A percentile compares a stretch with the other conserved stretches of the same genome.
These are phyloP conservation scores for Solanum phureja DNA, from an alignment of 257 asterid genomes.

Conservation along the genomic window DNA sequence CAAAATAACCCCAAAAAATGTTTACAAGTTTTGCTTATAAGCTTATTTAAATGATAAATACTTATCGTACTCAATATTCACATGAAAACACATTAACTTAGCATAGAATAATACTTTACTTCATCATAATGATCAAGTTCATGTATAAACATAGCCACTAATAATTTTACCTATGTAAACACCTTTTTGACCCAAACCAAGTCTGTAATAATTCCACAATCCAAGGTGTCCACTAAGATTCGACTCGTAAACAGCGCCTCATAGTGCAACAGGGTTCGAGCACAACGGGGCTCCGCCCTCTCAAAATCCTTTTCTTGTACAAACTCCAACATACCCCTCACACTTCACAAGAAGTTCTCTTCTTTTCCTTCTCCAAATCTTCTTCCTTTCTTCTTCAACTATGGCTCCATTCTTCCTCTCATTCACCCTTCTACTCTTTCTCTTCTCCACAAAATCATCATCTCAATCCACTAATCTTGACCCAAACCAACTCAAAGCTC, in stretches of 20 bases:
- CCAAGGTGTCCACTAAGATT: not conserved
- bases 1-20: not conserved
- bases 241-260: not conserved
- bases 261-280: not conserved
- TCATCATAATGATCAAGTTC: too few relatives aligned
- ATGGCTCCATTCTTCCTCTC: not conserved
- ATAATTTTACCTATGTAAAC: not conserved
- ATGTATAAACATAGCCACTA: not conserved
- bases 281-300: not conserved
- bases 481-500: slow-evolving; percentile 73
- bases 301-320: not conserved
- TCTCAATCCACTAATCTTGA: slow-evolving; percentile 51
- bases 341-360: not conserved
- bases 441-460: slow-evolving; percentile 10
- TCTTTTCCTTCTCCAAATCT: not conserved
- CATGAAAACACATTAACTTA: too few relatives aligned
- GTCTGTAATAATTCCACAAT: not conserved
- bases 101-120: too few relatives aligned
- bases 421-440: slow-evolving; percentile 5
- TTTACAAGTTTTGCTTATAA: not conserved
- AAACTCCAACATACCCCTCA: not conserved
- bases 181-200: not conserved
- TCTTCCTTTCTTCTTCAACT: not conserved
- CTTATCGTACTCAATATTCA: not conserved
- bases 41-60: not conserved